phyloP scores from a whole-genome alignment of 345 rosid species.

The Dovyalis caffra region DNA sequence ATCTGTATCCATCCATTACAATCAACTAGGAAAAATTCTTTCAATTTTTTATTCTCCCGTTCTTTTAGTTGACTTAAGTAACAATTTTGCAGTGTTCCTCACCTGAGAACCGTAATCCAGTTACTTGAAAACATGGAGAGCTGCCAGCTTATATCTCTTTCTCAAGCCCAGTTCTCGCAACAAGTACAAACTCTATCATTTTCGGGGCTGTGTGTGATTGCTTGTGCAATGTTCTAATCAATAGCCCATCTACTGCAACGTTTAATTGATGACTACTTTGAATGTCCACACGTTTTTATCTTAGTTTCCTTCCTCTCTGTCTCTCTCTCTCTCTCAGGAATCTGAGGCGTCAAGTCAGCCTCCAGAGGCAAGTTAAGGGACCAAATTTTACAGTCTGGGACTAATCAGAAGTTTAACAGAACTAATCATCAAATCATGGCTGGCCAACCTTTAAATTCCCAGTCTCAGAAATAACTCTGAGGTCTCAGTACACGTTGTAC shows the following conservation, averaged over 20 bases:
- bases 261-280: not conserved
- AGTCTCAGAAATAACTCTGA: not conserved
- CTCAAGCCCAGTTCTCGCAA: slow-evolving; percentile 23
- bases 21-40: not conserved
- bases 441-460: too few relatives aligned
- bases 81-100: slow-evolving; percentile 51
- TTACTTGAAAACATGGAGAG: slow-evolving; percentile 62
- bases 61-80: slow-evolving; percentile 10
- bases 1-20: not conserved
- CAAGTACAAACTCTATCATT: slow-evolving; percentile 18
- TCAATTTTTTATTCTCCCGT: not conserved
- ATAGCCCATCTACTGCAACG: not conserved
- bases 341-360: slow-evolving; percentile 14
- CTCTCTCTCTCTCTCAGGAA: slow-evolving; percentile 18
- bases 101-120: slow-evolving; percentile 53
- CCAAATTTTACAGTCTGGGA: not conserved
- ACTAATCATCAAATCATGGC: too few relatives aligned
- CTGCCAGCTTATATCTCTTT: slow-evolving; percentile 51
- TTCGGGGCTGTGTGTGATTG: not conserved
- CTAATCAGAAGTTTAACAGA: too few relatives aligned
- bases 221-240: not conserved
- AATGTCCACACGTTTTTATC: not conserved
- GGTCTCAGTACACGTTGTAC: not conserved
- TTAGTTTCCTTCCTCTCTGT: not conserved
- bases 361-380: slow-evolving; percentile 11